A percentile compares a stretch with the other conserved stretches of the same genome.
Conservation (phyloP, 805 yeast genomes). For the Metschnikowia peoriensis region DNA sequence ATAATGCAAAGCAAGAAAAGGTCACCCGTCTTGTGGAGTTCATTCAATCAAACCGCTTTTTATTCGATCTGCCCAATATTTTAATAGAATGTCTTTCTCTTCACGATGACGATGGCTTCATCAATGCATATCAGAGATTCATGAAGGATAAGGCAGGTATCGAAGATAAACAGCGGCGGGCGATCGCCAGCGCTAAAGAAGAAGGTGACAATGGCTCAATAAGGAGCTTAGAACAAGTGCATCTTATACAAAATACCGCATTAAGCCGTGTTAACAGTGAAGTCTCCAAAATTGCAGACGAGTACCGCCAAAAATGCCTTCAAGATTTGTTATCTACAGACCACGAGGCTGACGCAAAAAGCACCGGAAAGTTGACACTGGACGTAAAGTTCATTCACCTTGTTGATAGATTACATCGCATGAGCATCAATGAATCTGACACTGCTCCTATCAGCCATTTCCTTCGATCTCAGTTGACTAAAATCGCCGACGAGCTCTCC, state of each 20-base stretch:
- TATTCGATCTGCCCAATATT: slow-evolving; percentile 37
- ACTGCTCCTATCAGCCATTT: slow-evolving; percentile 37
- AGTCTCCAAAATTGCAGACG: slow-evolving; percentile 32
- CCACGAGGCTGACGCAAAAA: slow-evolving; percentile 24
- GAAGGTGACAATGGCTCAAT: slow-evolving; percentile 9
- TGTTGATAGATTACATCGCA: slow-evolving; percentile 39
- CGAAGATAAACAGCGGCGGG: slow-evolving; percentile 10
- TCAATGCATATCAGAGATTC: slow-evolving; percentile 34
- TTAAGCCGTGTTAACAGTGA: slow-evolving; percentile 30
- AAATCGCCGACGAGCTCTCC: slow-evolving; percentile 32
- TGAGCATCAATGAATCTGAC: slow-evolving; percentile 22
- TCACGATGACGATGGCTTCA: slow-evolving; percentile 35
- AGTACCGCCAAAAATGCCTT: slow-evolving; percentile 35
- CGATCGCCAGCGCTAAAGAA: slow-evolving; percentile 9
- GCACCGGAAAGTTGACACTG: slow-evolving; percentile 15
- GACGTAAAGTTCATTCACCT: slow-evolving; percentile 36
- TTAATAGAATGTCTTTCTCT: slow-evolving; percentile 27
- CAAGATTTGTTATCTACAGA: slow-evolving; percentile 39
- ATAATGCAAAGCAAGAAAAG: slow-evolving; percentile 34
- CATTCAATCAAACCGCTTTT: slow-evolving; percentile 27
- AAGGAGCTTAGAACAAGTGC: slow-evolving; percentile 23
- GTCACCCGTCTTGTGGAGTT: slow-evolving; percentile 35
- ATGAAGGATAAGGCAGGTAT: slow-evolving; percentile 26
- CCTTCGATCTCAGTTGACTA: slow-evolving; percentile 30
- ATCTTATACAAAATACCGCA: slow-evolving; percentile 28